Conservation (phyloP, 371 early-diverging fungal genomes). For the Mucor irregularis region DNA sequence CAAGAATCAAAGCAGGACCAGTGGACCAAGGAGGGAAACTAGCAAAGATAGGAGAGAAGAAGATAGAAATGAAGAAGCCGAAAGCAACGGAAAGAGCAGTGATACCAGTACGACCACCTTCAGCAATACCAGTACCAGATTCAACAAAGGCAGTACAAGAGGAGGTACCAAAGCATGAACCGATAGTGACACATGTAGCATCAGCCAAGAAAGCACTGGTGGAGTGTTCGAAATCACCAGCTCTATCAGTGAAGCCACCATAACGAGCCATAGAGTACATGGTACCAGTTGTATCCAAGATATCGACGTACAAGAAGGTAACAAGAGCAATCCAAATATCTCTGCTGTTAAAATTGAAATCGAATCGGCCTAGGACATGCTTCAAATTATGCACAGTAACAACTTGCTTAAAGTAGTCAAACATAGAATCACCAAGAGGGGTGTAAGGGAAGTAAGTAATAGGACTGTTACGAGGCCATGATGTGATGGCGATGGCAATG, state of each 20-base stretch:
- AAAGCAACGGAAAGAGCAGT: slow-evolving; percentile 70
- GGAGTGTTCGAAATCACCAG: slow-evolving; percentile 79
- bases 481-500: slow-evolving; percentile 65
- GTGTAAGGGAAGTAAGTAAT: slow-evolving; percentile 80
- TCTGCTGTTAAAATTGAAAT: slow-evolving; percentile 61
- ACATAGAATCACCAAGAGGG: slow-evolving; percentile 56
- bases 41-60: slow-evolving; percentile 85
- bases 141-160: slow-evolving; percentile 80
- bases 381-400: slow-evolving; percentile 68
- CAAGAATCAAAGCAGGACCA: slow-evolving; percentile 74
- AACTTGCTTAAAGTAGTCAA: slow-evolving; percentile 72
- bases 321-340: slow-evolving; percentile 81
- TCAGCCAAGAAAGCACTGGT: slow-evolving; percentile 73
- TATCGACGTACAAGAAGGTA: slow-evolving; percentile 80
- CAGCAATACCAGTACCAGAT: slow-evolving; percentile 79
- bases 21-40: slow-evolving; percentile 86
- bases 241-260: slow-evolving; percentile 71
- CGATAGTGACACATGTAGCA: slow-evolving; percentile 64
- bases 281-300: slow-evolving; percentile 79
- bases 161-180: slow-evolving; percentile 72
- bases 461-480: slow-evolving; percentile 63
- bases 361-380: slow-evolving; percentile 56
- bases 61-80: slow-evolving; percentile 73
- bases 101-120: slow-evolving; percentile 81
- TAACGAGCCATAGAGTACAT: slow-evolving; percentile 80